These are phyloP conservation scores for Tetrahymena thermophila DNA, from an alignment of 73 alveolate genomes.

Conservation along the genomic window DNA sequence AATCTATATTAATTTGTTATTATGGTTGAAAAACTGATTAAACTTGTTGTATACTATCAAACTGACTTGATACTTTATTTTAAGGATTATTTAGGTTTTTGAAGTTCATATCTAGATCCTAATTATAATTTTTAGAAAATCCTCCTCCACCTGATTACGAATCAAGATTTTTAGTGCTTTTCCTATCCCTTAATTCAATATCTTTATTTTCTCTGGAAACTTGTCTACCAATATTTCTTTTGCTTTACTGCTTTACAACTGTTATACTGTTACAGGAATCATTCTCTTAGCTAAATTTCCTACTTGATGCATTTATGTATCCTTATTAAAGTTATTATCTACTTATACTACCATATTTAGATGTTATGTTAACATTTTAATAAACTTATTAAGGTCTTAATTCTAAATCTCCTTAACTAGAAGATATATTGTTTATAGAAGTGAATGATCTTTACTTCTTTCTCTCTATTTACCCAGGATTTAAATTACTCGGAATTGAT, in stretches of 20 bases:
- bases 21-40: background rate
- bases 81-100: background rate
- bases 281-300: background rate
- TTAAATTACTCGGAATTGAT: background rate
- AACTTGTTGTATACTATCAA: background rate
- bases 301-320: background rate
- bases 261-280: background rate
- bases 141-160: background rate
- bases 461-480: background rate
- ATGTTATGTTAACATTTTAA: background rate
- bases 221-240: background rate
- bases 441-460: background rate
- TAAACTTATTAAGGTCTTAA: background rate
- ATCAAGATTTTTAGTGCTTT: background rate
- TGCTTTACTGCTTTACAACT: background rate
- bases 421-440: background rate
- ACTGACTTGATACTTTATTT: background rate
- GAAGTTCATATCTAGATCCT: background rate
- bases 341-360: background rate
- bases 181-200: background rate
- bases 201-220: background rate
- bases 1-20: background rate
- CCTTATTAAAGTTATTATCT: background rate
- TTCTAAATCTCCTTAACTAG: background rate
- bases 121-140: background rate